Conservation (phyloP, 345 rosid genomes). For the Populus nigra region DNA sequence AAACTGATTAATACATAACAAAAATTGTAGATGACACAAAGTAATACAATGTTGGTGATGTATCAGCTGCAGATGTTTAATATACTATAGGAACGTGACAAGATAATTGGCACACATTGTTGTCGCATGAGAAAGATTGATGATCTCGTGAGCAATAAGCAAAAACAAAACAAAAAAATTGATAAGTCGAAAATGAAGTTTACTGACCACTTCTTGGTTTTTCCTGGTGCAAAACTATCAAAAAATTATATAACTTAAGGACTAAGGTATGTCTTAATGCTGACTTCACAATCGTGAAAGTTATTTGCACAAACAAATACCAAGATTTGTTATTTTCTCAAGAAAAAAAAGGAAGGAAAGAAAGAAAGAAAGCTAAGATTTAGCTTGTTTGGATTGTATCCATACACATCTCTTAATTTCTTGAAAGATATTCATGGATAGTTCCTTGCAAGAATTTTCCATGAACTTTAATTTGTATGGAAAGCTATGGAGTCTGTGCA, state of each 20-base stretch:
- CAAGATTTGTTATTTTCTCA: neutral
- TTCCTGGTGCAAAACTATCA: neutral
- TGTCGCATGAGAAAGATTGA: slow-evolving; percentile 26
- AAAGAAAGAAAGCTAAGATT: too few relatives aligned
- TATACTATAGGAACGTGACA: slow-evolving; percentile 4
- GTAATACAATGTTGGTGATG: neutral
- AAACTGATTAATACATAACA: too few relatives aligned
- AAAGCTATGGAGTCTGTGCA: neutral
- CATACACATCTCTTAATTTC: neutral
- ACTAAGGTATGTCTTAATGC: slow-evolving; percentile 4
- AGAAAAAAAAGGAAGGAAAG: neutral
- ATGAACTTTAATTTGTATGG: neutral
- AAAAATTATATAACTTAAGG: slow-evolving; percentile 18
- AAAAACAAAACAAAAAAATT: neutral
- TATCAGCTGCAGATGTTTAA: neutral
- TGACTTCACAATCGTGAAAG: neutral
- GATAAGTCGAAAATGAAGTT: slow-evolving; percentile 18
- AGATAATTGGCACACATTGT: neutral
- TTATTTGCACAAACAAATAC: neutral
- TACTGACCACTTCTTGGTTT: slow-evolving; percentile 15
- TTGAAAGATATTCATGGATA: slow-evolving; percentile 10
- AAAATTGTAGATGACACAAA: neutral
- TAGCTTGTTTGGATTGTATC: neutral
- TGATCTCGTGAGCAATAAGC: slow-evolving; percentile 23
- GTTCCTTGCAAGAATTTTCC: neutral